Evolutionary conservation across 305 asterid genomes (phyloP).

Genomic region (Fraxinus platypoda): DNA sequence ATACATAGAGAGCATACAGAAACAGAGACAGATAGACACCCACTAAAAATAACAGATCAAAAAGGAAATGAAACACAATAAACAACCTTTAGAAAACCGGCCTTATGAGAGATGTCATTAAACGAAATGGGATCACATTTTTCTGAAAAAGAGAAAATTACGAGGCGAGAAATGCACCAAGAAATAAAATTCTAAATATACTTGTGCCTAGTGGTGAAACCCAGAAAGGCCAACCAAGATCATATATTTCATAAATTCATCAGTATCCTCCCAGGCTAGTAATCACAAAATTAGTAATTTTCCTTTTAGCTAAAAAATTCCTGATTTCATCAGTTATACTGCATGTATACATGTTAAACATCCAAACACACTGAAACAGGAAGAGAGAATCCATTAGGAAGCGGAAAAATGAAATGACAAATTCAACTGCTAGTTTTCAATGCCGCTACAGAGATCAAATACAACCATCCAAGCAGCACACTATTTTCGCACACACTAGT

Average conservation of each 20-base stretch:
- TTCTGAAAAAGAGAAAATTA: not conserved
- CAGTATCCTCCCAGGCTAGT: not conserved
- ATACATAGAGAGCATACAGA: not conserved
- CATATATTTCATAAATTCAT: not conserved
- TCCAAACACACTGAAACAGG: too few species aligned
- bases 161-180: not conserved
- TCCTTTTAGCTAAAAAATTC: too few species aligned
- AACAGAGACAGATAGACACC: not conserved
- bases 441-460: too few species aligned
- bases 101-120: not conserved
- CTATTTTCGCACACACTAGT: too few species aligned
- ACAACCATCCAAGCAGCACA: too few species aligned
- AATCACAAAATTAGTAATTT: not conserved
- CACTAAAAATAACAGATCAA: not conserved
- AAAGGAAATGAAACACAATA: not conserved
- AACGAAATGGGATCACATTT: not conserved
- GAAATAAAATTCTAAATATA: not conserved
- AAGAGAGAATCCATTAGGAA: too few species aligned
- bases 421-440: too few species aligned
- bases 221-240: not conserved
- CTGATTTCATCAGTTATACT: too few species aligned
- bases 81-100: not conserved
- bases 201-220: not conserved
- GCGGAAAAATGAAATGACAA: too few species aligned
- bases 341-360: too few species aligned